Evolutionary conservation across 495 filamentous ascomycete genomes (phyloP).

Genomic region (Aspergillus incahuasiensis): DNA sequence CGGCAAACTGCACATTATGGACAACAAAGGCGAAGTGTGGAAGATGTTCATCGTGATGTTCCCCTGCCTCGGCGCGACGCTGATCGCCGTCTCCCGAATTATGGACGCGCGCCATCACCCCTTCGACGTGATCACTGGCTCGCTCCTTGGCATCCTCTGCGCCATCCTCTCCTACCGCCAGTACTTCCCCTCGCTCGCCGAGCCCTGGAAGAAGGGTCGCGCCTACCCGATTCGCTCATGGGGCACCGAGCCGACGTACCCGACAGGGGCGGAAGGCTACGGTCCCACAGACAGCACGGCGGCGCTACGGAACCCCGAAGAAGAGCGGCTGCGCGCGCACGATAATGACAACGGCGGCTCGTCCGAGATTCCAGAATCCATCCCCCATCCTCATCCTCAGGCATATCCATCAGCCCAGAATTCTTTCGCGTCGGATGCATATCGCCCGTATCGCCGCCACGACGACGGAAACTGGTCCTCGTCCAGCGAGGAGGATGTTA

Average conservation of each 20-base stretch:
- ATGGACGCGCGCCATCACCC: constrained; percentile 85
- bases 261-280: constrained; percentile 12
- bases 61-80: constrained; percentile 49
- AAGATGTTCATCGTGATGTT: constrained; percentile 65
- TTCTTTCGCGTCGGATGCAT: constrained; percentile 24
- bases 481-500: constrained; percentile 40
- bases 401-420: constrained; percentile 16
- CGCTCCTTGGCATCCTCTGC: constrained; percentile 53
- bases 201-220: constrained; percentile 56
- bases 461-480: constrained; percentile 38
- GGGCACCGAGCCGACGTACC: constrained; percentile 40
- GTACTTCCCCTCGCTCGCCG: constrained; percentile 53
- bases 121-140: constrained; percentile 82
- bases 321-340: constrained; percentile 29
- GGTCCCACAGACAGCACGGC: constrained; percentile 23
- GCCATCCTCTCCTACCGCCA: constrained; percentile 50
- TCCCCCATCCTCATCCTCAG: constrained; percentile 10
- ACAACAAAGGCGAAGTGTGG: constrained; percentile 71
- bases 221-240: constrained; percentile 59
- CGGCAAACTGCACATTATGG: constrained; percentile 53
- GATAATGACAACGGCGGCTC: neutral
- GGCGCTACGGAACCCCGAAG: constrained; percentile 31
- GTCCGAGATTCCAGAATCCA: constrained; percentile 5
- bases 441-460: constrained; percentile 27
- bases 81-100: constrained; percentile 53